Conservation (phyloP, 2,329 filamentous ascomycete genomes). For the Corniculantispora saksenae region DNA sequence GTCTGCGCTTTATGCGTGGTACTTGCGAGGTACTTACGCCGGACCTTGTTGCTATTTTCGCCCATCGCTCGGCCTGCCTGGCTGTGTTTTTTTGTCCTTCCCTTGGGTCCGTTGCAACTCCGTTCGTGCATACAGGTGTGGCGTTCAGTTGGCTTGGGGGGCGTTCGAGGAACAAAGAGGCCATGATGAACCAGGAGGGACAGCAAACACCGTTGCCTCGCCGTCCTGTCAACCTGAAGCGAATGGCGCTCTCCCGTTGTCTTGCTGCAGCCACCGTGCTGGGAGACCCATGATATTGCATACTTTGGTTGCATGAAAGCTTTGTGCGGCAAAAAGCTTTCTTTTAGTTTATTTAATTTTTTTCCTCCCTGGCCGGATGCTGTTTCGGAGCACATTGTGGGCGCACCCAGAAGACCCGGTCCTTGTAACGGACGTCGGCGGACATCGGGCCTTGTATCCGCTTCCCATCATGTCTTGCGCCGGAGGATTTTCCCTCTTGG, state of each 20-base stretch:
- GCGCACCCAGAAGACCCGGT: too few relatives aligned
- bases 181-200: not conserved
- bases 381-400: not conserved
- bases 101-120: too few relatives aligned
- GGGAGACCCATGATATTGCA: not conserved
- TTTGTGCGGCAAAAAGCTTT: not conserved
- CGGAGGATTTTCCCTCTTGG: not conserved
- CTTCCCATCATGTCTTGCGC: not conserved
- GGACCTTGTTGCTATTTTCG: not conserved
- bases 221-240: not conserved
- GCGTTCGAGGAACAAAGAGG: not conserved
- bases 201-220: not conserved
- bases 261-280: not conserved
- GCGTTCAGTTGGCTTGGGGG: not conserved
- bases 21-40: constrained; percentile 10
- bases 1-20: not conserved
- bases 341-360: too few relatives aligned
- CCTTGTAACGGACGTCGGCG: not conserved
- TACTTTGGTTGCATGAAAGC: not conserved
- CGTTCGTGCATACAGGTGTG: constrained; percentile 12
- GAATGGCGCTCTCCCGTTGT: not conserved
- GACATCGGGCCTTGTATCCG: not conserved
- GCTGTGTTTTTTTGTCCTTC: too few relatives aligned
- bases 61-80: not conserved
- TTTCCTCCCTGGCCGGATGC: too few relatives aligned